Evolutionary conservation across 192 early-diverging fungal species (phyloP).

Genomic region (Coemansia sp.): DNA sequence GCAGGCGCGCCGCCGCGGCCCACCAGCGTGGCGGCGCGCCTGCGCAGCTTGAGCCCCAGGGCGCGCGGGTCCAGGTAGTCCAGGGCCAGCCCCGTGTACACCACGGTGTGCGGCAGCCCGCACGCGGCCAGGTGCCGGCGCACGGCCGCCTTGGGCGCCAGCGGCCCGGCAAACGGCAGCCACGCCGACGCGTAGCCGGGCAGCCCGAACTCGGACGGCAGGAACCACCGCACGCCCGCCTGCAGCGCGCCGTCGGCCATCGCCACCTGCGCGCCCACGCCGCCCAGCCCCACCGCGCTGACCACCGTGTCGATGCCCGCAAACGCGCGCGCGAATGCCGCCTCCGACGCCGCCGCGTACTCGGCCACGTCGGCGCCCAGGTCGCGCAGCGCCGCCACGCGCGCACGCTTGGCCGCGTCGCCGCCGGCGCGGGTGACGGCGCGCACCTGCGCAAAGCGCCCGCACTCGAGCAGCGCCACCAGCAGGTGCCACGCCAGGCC

Average conservation of each 20-base stretch:
- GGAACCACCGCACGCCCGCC: constrained; percentile 42
- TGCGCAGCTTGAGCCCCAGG: constrained; percentile 20
- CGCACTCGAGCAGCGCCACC: constrained; percentile 11
- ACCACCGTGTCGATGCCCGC: constrained; percentile 25
- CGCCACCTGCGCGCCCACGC: constrained; percentile 16
- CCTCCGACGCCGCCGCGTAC: constrained; percentile 3
- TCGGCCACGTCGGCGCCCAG: constrained; percentile 21
- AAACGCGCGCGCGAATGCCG: constrained; percentile 18
- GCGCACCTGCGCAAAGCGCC: constrained; percentile 21
- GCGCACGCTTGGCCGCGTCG: constrained; percentile 20
- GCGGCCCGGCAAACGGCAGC: constrained; percentile 39
- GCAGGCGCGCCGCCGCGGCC: constrained; percentile 38
- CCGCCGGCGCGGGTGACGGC: constrained; percentile 19
- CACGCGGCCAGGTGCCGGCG: constrained; percentile 15
- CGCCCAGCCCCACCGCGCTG: constrained; percentile 27
- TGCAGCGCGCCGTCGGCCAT: constrained; percentile 42
- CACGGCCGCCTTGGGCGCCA: constrained; percentile 26
- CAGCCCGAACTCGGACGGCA: constrained; percentile 47
- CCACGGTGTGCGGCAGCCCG: constrained; percentile 27
- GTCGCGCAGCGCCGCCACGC: constrained; percentile 6
- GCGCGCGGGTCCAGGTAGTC: constrained; percentile 39
- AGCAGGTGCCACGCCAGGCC: constrained; percentile 32
- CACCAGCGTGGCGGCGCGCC: constrained; percentile 31
- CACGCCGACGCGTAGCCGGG: constrained; percentile 20
- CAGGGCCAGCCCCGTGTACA: constrained; percentile 46